Base-by-base conservation (phyloP, 202 grass and related monocot genomes). In the Tripidium arundinaceum region DNA sequence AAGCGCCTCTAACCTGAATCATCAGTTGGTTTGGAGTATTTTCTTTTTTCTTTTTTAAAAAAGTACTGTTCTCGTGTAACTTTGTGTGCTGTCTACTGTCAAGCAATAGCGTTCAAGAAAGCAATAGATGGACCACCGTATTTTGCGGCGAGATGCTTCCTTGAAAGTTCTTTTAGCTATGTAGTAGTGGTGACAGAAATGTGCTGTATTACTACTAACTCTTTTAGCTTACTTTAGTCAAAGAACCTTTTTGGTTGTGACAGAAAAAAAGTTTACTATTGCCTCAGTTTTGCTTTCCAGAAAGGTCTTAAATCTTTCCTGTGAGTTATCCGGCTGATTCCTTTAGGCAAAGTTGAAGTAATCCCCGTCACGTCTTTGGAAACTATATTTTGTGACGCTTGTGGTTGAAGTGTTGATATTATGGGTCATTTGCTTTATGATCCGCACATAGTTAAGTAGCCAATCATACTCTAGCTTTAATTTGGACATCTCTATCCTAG, bases 401-500 rank as follows among this genome's bases (percentile, higher is more conserved):
- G 2, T 67, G 82, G 36, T 34, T 34, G 28, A 59, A 40, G 43
- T 67, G 72, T 22, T 34, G 46, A 66, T 34, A 75, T 61, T 62
- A 49, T 41, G 71, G 60, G 22, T 40, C 75, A 62, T 24, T 46
- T 16, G 72, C 13, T 62, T 5, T 80, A 67, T 41, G 22, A 62
- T 81, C 33, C 3, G 2, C 75, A 71, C 34, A 45, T 47, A 54
- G 43, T 42, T 52, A 69, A 62, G 26, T 15, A 80, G 18, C 26
- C 18, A 76, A 79, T 62, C 68, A 69, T 33, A 38, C 4, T 64
- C 8, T 74, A 73, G 6, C 15, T 43, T 38, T 6, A n/a, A 6
- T n/a, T 18, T 9, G 11, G 41, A 22, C 69, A 38, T 70, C 47
- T 79, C 39, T 83, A 54, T 88, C 87, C 54, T 36, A 33, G 78